These are phyloP conservation scores for Vigna nakashimae DNA, from an alignment of 306 rosid genomes.

Conservation along the genomic window DNA sequence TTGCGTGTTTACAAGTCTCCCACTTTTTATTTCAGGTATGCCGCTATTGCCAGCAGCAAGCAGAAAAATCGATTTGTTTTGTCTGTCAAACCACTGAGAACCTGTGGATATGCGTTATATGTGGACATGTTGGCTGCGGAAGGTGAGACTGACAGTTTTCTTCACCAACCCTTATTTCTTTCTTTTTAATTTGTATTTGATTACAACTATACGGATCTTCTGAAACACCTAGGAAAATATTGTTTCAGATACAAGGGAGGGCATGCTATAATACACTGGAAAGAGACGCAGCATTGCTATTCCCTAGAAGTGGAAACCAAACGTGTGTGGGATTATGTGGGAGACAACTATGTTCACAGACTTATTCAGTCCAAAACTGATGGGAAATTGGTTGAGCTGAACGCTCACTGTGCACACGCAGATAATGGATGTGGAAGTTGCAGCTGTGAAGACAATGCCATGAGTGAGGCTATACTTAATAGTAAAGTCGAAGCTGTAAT, in stretches of 20 bases:
- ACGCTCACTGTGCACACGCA: constrained; percentile 65
- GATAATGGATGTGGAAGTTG: constrained; percentile 73
- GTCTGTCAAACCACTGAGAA: constrained; percentile 95
- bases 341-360: constrained; percentile 96
- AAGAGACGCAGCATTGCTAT: constrained; percentile 94
- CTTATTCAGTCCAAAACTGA: constrained; percentile 94
- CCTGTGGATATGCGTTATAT: constrained; percentile 95
- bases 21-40: constrained; percentile 68
- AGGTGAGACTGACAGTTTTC: constrained; percentile 59
- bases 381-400: constrained; percentile 90
- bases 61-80: constrained; percentile 85
- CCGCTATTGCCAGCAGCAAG: constrained; percentile 96
- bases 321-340: constrained; percentile 96
- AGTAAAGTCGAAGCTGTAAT: constrained; percentile 97
- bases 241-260: constrained; percentile 83
- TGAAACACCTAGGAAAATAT: constrained; percentile 32
- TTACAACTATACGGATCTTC: constrained; percentile 8
- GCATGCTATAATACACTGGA: constrained; percentile 94
- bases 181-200: neutral
- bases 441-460: constrained; percentile 70
- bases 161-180: neutral
- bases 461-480: constrained; percentile 80
- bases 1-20: constrained; percentile 10
- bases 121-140: constrained; percentile 98
- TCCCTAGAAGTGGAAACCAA: constrained; percentile 92